phyloP scores from a whole-genome alignment of 2,329 filamentous ascomycete species.

The Cadophora sp. region DNA sequence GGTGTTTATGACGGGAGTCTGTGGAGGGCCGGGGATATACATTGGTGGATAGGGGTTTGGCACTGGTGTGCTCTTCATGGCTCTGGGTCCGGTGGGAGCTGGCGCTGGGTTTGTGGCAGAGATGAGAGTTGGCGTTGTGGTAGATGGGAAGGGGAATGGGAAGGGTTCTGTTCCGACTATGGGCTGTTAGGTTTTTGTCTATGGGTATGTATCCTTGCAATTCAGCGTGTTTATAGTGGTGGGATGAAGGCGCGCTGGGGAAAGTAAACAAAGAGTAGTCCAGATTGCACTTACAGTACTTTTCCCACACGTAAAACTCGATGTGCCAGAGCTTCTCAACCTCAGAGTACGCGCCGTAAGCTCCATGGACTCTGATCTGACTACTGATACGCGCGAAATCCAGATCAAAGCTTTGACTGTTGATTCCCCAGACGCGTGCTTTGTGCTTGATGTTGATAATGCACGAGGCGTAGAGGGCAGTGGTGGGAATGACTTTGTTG shows the following conservation, averaged over 20 bases:
- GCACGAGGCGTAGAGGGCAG: conserved; percentile 5
- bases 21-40: not conserved
- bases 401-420: conserved; percentile 4
- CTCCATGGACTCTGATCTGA: conserved; percentile 12
- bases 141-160: conserved; percentile 19
- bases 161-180: conserved; percentile 10
- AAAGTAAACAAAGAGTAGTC: not conserved
- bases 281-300: conserved; percentile 2
- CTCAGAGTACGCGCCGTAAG: conserved; percentile 11
- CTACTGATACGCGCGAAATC: conserved; percentile 2
- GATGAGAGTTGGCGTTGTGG: not conserved
- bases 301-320: conserved; percentile 16
- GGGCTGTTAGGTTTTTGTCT: not conserved
- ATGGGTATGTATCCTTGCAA: not conserved
- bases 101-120: conserved; percentile 16
- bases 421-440: conserved; percentile 2
- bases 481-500: not conserved
- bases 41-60: conserved; percentile 14
- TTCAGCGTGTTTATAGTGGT: not conserved
- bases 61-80: conserved; percentile 10
- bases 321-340: conserved; percentile 17
- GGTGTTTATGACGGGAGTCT: not conserved
- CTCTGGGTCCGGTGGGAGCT: not conserved
- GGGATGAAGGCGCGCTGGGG: not conserved
- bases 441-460: conserved; percentile 19